Conservation (phyloP, 2,329 filamentous ascomycete genomes). For the Trichoderma harzianum region DNA sequence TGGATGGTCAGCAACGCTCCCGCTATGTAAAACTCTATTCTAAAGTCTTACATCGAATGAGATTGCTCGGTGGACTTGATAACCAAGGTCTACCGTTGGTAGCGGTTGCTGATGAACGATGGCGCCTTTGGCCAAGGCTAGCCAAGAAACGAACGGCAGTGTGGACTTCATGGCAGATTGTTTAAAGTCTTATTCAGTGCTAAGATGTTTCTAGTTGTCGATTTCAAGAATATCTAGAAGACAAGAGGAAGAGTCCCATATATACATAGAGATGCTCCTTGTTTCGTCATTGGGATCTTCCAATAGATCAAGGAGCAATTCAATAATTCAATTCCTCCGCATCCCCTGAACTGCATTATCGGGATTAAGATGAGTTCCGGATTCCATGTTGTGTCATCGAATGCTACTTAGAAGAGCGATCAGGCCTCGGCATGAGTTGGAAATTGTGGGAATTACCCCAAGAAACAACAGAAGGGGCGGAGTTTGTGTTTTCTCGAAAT, state of each 20-base stretch:
- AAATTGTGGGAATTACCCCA: background rate
- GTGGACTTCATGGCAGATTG: background rate
- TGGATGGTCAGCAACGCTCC: background rate
- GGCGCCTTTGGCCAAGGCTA: background rate
- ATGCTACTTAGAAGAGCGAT: background rate
- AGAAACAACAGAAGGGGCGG: background rate
- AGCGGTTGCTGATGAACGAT: background rate
- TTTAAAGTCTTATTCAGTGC: background rate
- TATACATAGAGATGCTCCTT: background rate
- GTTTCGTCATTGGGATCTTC: background rate
- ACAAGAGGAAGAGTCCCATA: too few species aligned
- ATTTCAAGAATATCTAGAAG: background rate
- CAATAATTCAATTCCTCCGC: background rate
- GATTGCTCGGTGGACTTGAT: conserved; percentile 16
- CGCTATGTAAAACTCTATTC: too few species aligned
- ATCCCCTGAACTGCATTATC: background rate
- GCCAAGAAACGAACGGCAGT: background rate
- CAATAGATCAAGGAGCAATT: background rate
- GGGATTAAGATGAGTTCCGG: background rate
- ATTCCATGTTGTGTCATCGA: background rate
- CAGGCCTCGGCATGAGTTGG: background rate
- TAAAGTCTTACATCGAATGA: conserved; percentile 1
- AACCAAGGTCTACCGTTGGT: conserved; percentile 11
- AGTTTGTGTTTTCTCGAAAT: background rate
- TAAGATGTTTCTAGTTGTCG: background rate